A percentile compares a stretch with the other conserved stretches of the same genome.
Conservation (phyloP, 495 filamentous ascomycete genomes). For the Penicillium robsamsonii region DNA sequence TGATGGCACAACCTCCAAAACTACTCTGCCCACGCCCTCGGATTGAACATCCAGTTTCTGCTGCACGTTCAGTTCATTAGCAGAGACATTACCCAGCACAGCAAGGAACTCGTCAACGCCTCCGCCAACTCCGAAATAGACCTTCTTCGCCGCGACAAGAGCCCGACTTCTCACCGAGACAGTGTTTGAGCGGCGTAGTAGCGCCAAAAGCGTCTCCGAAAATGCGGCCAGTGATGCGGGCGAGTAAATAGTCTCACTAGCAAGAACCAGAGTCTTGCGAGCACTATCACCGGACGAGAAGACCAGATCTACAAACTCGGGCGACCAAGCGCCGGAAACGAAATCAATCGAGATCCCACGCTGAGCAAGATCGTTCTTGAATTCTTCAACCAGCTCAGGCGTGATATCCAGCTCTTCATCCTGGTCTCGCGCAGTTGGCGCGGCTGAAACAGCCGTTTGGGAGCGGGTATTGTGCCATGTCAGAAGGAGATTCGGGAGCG, state of each 20-base stretch:
- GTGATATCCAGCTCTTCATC: conserved; percentile 77
- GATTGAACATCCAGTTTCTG: conserved; percentile 58
- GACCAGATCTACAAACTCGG: conserved; percentile 61
- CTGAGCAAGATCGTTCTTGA: conserved; percentile 55
- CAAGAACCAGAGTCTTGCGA: conserved; percentile 59
- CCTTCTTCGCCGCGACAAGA: conserved; percentile 84
- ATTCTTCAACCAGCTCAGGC: conserved; percentile 57
- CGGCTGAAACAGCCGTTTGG: conserved; percentile 10
- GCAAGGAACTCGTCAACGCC: conserved; percentile 84
- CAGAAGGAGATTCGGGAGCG: conserved; percentile 82
- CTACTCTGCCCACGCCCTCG: conserved; percentile 47
- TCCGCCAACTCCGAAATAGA: conserved; percentile 96
- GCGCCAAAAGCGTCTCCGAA: conserved; percentile 63
- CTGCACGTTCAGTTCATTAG: conserved; percentile 56
- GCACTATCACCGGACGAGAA: conserved; percentile 21
- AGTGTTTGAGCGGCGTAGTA: conserved; percentile 57
- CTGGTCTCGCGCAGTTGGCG: conserved; percentile 16
- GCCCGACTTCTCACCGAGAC: conserved; percentile 51
- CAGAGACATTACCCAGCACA: conserved; percentile 55
- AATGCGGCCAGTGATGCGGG: conserved; percentile 72
- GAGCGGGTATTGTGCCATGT: conserved; percentile 59
- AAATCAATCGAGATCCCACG: conserved; percentile 64
- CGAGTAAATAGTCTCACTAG: conserved; percentile 94
- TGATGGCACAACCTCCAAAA: conserved; percentile 40
- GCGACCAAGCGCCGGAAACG: conserved; percentile 81